Evolutionary conservation across 371 early-diverging fungal genomes (phyloP).

Genomic region (Batrachochytrium dendrobatidis): DNA sequence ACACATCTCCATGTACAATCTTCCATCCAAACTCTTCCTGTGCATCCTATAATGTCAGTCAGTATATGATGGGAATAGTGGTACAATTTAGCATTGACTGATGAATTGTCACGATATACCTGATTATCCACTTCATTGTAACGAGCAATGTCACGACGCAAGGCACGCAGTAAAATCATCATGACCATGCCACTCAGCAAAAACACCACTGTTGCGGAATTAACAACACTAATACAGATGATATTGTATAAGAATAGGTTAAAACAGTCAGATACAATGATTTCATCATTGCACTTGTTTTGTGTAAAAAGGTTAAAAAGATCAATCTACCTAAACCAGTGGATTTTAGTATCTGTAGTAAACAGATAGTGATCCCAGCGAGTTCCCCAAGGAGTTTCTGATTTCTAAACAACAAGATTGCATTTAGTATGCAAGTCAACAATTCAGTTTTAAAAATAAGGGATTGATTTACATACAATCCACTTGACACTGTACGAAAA

Average conservation of each 20-base stretch:
- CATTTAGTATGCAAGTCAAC: background rate
- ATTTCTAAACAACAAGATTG: conserved; percentile 8
- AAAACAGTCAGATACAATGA: too few species aligned
- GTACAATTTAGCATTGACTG: background rate
- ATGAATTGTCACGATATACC: background rate
- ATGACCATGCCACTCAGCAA: conserved; percentile 86
- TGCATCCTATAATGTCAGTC: conserved; percentile 48
- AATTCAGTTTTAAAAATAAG: background rate
- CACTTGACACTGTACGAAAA: conserved; percentile 84
- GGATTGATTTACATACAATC: conserved; percentile 61
- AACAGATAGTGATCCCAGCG: conserved; percentile 90
- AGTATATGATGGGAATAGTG: background rate
- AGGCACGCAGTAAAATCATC: conserved; percentile 66
- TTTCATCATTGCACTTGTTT: background rate
- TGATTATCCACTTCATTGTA: conserved; percentile 70
- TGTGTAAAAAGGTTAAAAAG: background rate
- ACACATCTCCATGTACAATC: conserved; percentile 44
- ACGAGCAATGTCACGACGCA: conserved; percentile 78
- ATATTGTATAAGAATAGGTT: background rate
- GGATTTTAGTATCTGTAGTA: conserved; percentile 77
- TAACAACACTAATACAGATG: conserved; percentile 65
- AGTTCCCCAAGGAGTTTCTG: conserved; percentile 77
- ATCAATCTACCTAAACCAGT: conserved; percentile 52
- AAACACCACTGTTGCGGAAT: conserved; percentile 83
- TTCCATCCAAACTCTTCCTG: conserved; percentile 77